Percentiles rank a stretch among this genome's conserved stretches.
phyloP scores from a whole-genome alignment of 2,329 filamentous ascomycete species.

The Arthrinium puccinioides region DNA sequence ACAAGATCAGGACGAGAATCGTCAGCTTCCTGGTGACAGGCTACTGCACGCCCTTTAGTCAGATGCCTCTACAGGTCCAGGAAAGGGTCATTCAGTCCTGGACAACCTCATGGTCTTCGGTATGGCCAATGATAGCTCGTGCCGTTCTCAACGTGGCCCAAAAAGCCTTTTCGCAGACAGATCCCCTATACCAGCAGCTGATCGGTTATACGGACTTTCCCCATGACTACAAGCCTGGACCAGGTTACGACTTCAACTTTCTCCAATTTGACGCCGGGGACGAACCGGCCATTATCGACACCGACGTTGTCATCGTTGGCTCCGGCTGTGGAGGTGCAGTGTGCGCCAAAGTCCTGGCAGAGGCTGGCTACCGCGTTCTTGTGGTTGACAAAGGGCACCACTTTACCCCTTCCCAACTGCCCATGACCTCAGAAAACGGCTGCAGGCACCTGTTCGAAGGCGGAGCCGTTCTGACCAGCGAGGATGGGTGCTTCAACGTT shows the following conservation, averaged over 20 bases:
- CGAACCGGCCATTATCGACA: conserved; percentile 54
- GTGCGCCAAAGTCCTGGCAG: conserved; percentile 70
- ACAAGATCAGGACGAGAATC: conserved; percentile 43
- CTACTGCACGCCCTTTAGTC: conserved; percentile 53
- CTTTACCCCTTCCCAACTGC: conserved; percentile 63
- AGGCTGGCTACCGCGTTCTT: conserved; percentile 56
- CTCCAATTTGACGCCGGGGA: conserved; percentile 43
- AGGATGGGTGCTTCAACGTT: conserved; percentile 53
- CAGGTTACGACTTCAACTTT: conserved; percentile 52
- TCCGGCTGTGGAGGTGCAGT: conserved; percentile 84
- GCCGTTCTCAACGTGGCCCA: conserved; percentile 47
- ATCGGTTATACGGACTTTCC: conserved; percentile 52
- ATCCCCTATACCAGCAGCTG: conserved; percentile 44
- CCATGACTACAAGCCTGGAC: conserved; percentile 38
- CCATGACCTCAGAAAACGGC: conserved; percentile 61
- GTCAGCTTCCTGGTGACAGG: conserved; percentile 63
- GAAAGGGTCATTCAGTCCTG: conserved; percentile 53
- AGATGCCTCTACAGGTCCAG: conserved; percentile 6
- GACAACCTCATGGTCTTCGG: conserved; percentile 47
- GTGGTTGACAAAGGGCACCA: conserved; percentile 81
- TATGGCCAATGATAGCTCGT: conserved; percentile 48
- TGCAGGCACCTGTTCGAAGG: conserved; percentile 62
- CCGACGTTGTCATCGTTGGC: conserved; percentile 79
- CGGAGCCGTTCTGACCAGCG: conserved; percentile 47
- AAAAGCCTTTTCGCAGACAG: conserved; percentile 47